These are phyloP conservation scores for Phialophora tarda DNA, from an alignment of 2,329 filamentous ascomycete genomes.

Conservation along the genomic window DNA sequence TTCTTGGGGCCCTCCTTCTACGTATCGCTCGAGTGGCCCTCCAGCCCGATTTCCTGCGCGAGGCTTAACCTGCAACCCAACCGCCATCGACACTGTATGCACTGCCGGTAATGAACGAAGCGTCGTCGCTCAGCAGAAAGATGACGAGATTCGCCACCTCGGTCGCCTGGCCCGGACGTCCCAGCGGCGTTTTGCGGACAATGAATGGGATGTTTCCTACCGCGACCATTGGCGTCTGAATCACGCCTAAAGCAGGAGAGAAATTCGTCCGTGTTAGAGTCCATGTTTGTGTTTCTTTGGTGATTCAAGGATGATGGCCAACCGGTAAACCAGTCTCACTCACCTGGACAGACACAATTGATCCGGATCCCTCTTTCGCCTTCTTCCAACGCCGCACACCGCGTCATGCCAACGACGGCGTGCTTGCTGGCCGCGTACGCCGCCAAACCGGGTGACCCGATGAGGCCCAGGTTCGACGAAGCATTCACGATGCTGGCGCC, in stretches of 20 bases:
- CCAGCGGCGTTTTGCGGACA: neutral
- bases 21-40: too few species aligned
- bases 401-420: slow-evolving; percentile 53
- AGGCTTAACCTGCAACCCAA: slow-evolving; percentile 39
- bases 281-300: too few species aligned
- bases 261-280: too few species aligned
- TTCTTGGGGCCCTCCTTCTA: too few species aligned
- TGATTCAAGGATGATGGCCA: too few species aligned
- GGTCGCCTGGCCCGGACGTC: slow-evolving; percentile 38
- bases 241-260: slow-evolving; percentile 1
- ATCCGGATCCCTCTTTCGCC: slow-evolving; percentile 13
- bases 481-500: slow-evolving; percentile 20
- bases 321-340: too few species aligned
- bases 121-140: slow-evolving; percentile 54
- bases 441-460: slow-evolving; percentile 45
- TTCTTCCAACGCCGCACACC: slow-evolving; percentile 46
- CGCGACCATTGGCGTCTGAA: slow-evolving; percentile 20
- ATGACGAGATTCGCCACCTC: slow-evolving; percentile 53
- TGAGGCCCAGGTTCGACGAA: slow-evolving; percentile 37
- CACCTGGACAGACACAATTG: slow-evolving; percentile 19
- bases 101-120: slow-evolving; percentile 55
- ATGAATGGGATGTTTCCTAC: neutral
- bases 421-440: slow-evolving; percentile 53
- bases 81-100: slow-evolving; percentile 56
- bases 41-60: too few species aligned